A percentile compares a stretch with the other conserved stretches of the same genome.
These are phyloP conservation scores for Coemansia javaensis DNA, from an alignment of 192 early-diverging fungal species.

Conservation along the genomic window DNA sequence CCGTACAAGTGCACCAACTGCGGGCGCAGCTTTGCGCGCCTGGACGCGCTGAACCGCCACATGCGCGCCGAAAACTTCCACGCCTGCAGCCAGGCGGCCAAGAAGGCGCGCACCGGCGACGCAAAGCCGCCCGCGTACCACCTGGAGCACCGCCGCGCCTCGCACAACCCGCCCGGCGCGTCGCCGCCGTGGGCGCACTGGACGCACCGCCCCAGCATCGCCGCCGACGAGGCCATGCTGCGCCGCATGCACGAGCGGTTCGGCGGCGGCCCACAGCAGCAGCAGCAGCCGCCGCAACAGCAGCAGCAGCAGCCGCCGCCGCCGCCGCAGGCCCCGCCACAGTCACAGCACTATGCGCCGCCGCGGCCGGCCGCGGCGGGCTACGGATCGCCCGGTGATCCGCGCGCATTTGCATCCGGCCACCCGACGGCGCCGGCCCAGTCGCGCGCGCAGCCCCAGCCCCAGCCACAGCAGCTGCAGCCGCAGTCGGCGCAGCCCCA, in stretches of 20 bases:
- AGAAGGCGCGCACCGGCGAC: slow-evolving; percentile 41
- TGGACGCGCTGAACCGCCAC: slow-evolving; percentile 76
- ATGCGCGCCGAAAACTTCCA: slow-evolving; percentile 59
- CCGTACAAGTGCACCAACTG: slow-evolving; percentile 72
- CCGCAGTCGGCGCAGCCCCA: slow-evolving; percentile 1
- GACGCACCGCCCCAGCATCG: slow-evolving; percentile 48
- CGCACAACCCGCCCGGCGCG: slow-evolving; percentile 14
- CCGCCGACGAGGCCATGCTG: slow-evolving; percentile 50
- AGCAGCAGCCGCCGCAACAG: slow-evolving; percentile 2
- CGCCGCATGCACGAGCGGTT: slow-evolving; percentile 49
- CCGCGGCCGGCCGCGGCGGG: slow-evolving; percentile 4
- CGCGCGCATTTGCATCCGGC: slow-evolving; percentile 10
- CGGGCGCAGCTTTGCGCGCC: slow-evolving; percentile 73
- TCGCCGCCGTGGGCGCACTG: slow-evolving; percentile 36
- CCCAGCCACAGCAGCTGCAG: background rate
- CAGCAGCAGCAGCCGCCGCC: background rate
- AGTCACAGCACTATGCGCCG: background rate
- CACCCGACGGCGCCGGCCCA: background rate
- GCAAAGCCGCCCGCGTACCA: slow-evolving; percentile 2
- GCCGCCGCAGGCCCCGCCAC: background rate
- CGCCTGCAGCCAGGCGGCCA: slow-evolving; percentile 54
- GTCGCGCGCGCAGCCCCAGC: too few species aligned
- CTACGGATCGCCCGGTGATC: slow-evolving; percentile 12
- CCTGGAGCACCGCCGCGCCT: slow-evolving; percentile 34
- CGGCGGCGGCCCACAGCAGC: slow-evolving; percentile 21